Evolutionary conservation across 805 yeast genomes (phyloP).

Genomic region (Tetrapisispora phaffii): DNA sequence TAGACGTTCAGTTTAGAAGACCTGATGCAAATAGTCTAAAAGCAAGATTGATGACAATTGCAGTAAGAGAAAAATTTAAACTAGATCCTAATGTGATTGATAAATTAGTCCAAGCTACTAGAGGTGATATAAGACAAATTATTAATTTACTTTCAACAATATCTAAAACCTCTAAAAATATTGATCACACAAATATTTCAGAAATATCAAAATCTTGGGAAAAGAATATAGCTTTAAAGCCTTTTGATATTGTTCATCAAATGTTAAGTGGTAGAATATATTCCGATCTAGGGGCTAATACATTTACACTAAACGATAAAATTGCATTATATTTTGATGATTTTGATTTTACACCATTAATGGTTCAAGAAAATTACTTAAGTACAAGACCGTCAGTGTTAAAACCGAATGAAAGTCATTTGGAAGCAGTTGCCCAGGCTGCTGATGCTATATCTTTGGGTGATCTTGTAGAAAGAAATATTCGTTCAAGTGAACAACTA

Average conservation of each 20-base stretch:
- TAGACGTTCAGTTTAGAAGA: conserved; percentile 76
- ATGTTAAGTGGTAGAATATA: conserved; percentile 54
- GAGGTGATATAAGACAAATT: conserved; percentile 89
- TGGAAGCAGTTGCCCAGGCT: conserved; percentile 62
- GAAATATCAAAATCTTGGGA: conserved; percentile 66
- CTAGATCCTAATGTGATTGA: conserved; percentile 75
- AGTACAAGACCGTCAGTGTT: conserved; percentile 47
- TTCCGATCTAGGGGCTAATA: conserved; percentile 33
- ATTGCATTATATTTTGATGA: conserved; percentile 88
- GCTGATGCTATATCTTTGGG: conserved; percentile 81
- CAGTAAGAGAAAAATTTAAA: conserved; percentile 71
- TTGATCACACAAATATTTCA: conserved; percentile 50
- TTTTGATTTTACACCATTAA: conserved; percentile 85
- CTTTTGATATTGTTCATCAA: conserved; percentile 77
- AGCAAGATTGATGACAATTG: conserved; percentile 82
- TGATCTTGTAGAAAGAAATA: conserved; percentile 70
- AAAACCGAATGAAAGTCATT: conserved; percentile 38
- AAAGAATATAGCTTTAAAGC: conserved; percentile 81
- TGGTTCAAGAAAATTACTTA: conserved; percentile 91
- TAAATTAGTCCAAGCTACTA: conserved; percentile 72
- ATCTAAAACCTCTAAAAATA: conserved; percentile 55
- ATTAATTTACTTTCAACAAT: conserved; percentile 82
- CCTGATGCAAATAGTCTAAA: conserved; percentile 77
- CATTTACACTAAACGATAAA: conserved; percentile 63
- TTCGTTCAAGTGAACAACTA: conserved; percentile 84